Evolutionary conservation across 163 green algal species (phyloP).

Genomic region (Scenedesmus sp.): DNA sequence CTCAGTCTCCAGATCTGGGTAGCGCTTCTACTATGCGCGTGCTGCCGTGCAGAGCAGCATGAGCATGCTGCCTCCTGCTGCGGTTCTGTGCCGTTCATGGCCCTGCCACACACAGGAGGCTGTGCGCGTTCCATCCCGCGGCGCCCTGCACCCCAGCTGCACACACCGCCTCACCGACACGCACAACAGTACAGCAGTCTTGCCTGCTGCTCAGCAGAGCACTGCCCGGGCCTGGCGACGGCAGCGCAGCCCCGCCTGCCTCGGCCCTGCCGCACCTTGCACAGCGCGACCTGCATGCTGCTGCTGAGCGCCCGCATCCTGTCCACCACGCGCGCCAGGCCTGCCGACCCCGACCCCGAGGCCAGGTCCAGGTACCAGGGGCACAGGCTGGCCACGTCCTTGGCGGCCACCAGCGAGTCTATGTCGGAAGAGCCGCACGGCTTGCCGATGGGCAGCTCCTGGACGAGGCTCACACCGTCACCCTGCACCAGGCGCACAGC

Average conservation of each 20-base stretch:
- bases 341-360: conserved; percentile 6
- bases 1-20: no score
- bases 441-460: conserved; percentile 80
- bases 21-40: neutral
- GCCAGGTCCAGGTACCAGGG: conserved; percentile 85
- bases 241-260: no score
- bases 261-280: conserved; percentile 44
- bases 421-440: conserved; percentile 70
- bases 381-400: conserved; percentile 70
- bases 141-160: no score
- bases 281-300: conserved; percentile 66
- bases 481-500: conserved; percentile 55
- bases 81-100: neutral
- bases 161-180: no score
- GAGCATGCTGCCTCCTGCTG: neutral
- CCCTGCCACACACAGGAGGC: neutral
- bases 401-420: conserved; percentile 64
- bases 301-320: conserved; percentile 74
- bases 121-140: no score
- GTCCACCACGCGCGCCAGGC: conserved; percentile 75
- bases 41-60: neutral
- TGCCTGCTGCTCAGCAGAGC: no score
- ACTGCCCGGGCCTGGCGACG: no score
- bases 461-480: conserved; percentile 72
- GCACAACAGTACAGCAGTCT: no score